These are phyloP conservation scores for Stemphylium beticola DNA, from an alignment of 2,329 filamentous ascomycete genomes.

Conservation along the genomic window DNA sequence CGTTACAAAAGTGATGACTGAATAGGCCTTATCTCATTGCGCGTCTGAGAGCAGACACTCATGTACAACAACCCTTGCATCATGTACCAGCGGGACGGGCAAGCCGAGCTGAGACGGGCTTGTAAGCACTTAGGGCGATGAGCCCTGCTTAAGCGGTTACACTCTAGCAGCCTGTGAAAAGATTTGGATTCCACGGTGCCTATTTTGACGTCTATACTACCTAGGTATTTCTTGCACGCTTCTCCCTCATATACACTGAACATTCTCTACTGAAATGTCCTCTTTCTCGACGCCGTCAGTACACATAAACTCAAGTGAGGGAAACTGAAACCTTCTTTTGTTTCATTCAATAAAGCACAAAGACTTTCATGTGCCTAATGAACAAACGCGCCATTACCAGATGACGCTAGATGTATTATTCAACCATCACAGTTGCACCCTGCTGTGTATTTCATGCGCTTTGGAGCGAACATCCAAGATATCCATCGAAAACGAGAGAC, in stretches of 20 bases:
- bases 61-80: background rate
- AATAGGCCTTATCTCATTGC: background rate
- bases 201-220: background rate
- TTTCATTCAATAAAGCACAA: constrained; percentile 27
- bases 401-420: constrained; percentile 31
- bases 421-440: constrained; percentile 2
- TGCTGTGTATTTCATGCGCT: background rate
- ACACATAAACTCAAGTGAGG: constrained; percentile 31
- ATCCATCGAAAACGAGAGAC: background rate
- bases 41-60: background rate
- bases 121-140: background rate
- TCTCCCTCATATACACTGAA: background rate
- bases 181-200: background rate
- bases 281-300: constrained; percentile 23
- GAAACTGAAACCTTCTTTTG: constrained; percentile 12
- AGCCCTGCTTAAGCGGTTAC: background rate
- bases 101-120: background rate
- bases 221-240: background rate
- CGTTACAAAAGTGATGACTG: background rate
- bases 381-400: constrained; percentile 11
- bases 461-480: background rate
- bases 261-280: background rate
- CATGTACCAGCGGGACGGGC: background rate
- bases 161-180: background rate
- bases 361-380: constrained; percentile 22